phyloP scores from a whole-genome alignment of 169 alveolate species.

The Eimeria falciformis region DNA sequence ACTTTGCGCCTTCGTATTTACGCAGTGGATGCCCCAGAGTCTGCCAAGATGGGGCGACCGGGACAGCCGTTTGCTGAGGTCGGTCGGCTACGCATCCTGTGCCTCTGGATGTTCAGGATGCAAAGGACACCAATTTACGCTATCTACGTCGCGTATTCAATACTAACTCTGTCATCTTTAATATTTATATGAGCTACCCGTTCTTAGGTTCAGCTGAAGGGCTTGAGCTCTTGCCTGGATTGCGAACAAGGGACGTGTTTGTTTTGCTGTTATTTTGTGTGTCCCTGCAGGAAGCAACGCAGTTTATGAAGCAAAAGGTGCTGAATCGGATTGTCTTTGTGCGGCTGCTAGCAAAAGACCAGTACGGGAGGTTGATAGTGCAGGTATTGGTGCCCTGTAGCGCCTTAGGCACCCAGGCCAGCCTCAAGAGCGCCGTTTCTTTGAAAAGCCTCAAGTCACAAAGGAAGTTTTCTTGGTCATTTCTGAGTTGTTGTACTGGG shows the following conservation, averaged over 20 bases:
- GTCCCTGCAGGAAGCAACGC: conserved; percentile 39
- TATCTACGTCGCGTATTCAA: too few relatives aligned
- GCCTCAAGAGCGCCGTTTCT: conserved; percentile 2
- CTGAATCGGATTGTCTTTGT: conserved; percentile 20
- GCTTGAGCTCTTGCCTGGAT: too few relatives aligned
- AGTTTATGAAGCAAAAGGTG: conserved; percentile 18
- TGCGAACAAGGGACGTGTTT: not conserved
- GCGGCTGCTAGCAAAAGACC: conserved; percentile 53
- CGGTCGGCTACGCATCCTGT: too few relatives aligned
- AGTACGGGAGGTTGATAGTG: conserved; percentile 53
- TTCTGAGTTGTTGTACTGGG: not conserved
- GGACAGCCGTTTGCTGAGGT: conserved; percentile 73
- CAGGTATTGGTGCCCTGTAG: conserved; percentile 61
- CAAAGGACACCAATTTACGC: too few relatives aligned
- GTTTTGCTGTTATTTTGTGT: not conserved
- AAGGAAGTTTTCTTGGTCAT: not conserved
- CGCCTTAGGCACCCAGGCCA: not conserved
- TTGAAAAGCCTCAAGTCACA: not conserved
- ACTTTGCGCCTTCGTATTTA: conserved; percentile 64
- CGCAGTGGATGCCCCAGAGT: conserved; percentile 71
- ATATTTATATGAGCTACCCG: too few relatives aligned
- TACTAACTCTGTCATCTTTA: too few relatives aligned
- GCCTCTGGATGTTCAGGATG: too few relatives aligned
- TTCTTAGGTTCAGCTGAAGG: too few relatives aligned
- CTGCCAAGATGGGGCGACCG: conserved; percentile 64